phyloP scores from a whole-genome alignment of 805 yeast species.

The Candida nitratophila region DNA sequence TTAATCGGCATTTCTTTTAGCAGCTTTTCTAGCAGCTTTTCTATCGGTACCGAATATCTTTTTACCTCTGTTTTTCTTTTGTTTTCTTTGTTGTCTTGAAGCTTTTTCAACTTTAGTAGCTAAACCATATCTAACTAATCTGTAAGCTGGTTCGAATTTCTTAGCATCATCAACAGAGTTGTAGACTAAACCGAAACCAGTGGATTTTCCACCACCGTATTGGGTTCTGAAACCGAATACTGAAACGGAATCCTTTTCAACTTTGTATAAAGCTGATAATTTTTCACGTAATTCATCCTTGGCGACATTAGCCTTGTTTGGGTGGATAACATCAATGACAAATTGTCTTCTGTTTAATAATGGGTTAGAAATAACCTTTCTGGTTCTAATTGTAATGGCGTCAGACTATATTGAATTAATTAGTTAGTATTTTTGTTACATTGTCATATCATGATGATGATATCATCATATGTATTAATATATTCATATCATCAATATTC shows the following conservation, averaged over 20 bases:
- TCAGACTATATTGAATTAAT: slow-evolving; percentile 58
- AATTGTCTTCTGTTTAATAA: slow-evolving; percentile 99
- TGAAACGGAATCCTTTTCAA: slow-evolving; percentile 67
- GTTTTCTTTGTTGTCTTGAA: slow-evolving; percentile 99
- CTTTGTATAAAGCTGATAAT: slow-evolving; percentile 55
- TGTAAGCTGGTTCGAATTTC: slow-evolving; percentile 98
- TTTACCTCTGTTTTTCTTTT: slow-evolving; percentile 99
- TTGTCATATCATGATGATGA: too few relatives aligned
- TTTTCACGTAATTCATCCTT: slow-evolving; percentile 95
- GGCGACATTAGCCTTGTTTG: slow-evolving; percentile 98
- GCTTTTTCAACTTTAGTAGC: slow-evolving; percentile 95
- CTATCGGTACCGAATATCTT: slow-evolving; percentile 98
- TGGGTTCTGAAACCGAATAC: slow-evolving; percentile 99
- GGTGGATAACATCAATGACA: slow-evolving; percentile 99
- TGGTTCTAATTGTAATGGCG: slow-evolving; percentile 99
- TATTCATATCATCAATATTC: too few relatives aligned
- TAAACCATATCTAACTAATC: slow-evolving; percentile 98
- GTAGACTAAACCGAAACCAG: slow-evolving; percentile 99
- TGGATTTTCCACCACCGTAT: slow-evolving; percentile 99
- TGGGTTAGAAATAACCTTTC: slow-evolving; percentile 99
- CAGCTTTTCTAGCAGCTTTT: slow-evolving; percentile 87
- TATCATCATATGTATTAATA: too few relatives aligned
- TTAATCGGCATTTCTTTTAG: slow-evolving; percentile 86
- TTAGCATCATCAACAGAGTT: slow-evolving; percentile 96
- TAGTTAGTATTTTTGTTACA: slow-evolving; percentile 12